Evolutionary conservation across 352 stramenopile genomes (phyloP), one percentile per base, ranked within the genome.

Genomic region (Phytophthora hybrid): DNA sequence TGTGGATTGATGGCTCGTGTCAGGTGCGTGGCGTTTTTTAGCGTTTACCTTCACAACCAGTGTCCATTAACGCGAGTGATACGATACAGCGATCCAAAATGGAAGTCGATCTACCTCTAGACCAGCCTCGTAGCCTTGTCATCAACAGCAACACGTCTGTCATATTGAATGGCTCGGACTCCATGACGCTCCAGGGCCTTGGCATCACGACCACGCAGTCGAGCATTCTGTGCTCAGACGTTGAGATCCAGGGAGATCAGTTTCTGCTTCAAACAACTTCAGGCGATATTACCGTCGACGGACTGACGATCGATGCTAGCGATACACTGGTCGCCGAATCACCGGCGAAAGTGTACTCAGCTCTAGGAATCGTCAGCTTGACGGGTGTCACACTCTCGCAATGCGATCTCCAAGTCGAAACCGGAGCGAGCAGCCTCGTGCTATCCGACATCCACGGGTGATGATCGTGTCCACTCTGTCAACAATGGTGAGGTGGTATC

Each of bases 1-100:
- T 93, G 26, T 92, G 88, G 84, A 58, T 94, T 3, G 88, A 93
- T 19, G 81, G 74, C 1, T 93, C 85, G 3, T 94, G 85, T 21
- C 88, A 94, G 78, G 87, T 92, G 58, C 41, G 63, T 58, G 31
- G 7, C 9, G 31, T 4, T 18, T 11, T 5, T 11, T 19, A 21
- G 18, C 9, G 41, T 49, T 70, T 10, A 19, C 18, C 23, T 16
- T 23, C 14, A 19, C 14, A 9, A 54, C n/a, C n/a, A 9, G 18
- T 26, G 18, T 31, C 8, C 9, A 16, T 29, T 54, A 29, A 54
- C 47, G 3, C 29, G 6, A 54, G 18, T 64, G 32, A 51, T 52
- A 14, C 37, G 16, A 3, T 46, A 5, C 55, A 92, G 83, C 74
- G 84, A n/a, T 82, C 80, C 1, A 68, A 74, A 31, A 69, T 93